phyloP scores from a whole-genome alignment of 1,284 basidiomycete species.

The Leccinum cinnamomeum region DNA sequence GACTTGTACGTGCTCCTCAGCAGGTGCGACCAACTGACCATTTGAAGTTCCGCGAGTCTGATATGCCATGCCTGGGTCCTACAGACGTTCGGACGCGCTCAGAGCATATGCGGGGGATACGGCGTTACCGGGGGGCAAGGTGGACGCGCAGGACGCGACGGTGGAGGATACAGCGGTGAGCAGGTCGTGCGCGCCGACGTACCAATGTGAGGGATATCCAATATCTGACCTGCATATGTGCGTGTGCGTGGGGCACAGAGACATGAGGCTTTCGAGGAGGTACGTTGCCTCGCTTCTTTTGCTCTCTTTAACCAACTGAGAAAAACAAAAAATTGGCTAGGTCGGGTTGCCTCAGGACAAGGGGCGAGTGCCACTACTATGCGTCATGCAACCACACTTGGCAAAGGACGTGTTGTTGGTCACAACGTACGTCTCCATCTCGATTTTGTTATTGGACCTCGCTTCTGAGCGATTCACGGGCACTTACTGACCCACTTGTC shows the following conservation, averaged over 20 bases:
- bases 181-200: slow-evolving; percentile 8
- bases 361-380: slow-evolving; percentile 68
- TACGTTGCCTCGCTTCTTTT: slow-evolving; percentile 23
- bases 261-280: slow-evolving; percentile 74
- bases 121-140: slow-evolving; percentile 79
- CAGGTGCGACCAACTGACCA: slow-evolving; percentile 45
- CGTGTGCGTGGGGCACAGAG: slow-evolving; percentile 42
- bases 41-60: neutral
- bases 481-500: neutral
- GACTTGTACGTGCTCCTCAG: slow-evolving; percentile 81
- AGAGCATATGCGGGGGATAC: slow-evolving; percentile 82
- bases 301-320: neutral
- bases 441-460: neutral
- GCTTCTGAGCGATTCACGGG: neutral
- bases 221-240: neutral
- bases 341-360: slow-evolving; percentile 76
- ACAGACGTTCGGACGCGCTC: slow-evolving; percentile 68
- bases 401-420: slow-evolving; percentile 73
- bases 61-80: neutral
- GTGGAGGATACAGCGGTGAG: slow-evolving; percentile 80
- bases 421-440: slow-evolving; percentile 62
- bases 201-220: neutral
- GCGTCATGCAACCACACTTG: slow-evolving; percentile 74
- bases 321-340: slow-evolving; percentile 39
- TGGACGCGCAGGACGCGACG: slow-evolving; percentile 64